phyloP scores from a whole-genome alignment of 495 filamentous ascomycete genomes.

The Clavariopsis aquatica region DNA sequence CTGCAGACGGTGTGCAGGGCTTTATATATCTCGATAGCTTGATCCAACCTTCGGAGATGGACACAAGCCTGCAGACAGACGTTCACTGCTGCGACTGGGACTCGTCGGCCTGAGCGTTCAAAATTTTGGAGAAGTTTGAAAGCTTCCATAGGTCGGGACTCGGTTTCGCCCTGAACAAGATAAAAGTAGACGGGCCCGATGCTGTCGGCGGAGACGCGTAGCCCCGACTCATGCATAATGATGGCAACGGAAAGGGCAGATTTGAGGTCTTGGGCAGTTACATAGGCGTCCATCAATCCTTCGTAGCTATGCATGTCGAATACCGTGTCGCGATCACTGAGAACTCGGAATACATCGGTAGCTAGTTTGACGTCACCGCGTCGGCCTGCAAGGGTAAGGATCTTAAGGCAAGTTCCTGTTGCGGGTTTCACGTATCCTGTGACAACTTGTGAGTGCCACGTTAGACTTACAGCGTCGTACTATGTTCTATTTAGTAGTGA shows the following conservation, averaged over 20 bases:
- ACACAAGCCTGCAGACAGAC: slow-evolving; percentile 60
- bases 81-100: slow-evolving; percentile 63
- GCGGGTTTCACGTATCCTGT: slow-evolving; percentile 64
- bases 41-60: slow-evolving; percentile 48
- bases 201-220: slow-evolving; percentile 54
- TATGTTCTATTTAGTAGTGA: slow-evolving; percentile 5
- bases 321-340: slow-evolving; percentile 50
- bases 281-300: slow-evolving; percentile 67
- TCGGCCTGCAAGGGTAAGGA: slow-evolving; percentile 68
- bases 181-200: slow-evolving; percentile 59
- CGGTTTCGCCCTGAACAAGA: slow-evolving; percentile 39
- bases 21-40: slow-evolving; percentile 71
- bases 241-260: slow-evolving; percentile 55
- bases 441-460: slow-evolving; percentile 63
- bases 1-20: slow-evolving; percentile 63
- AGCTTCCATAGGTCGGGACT: slow-evolving; percentile 46
- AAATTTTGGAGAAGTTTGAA: slow-evolving; percentile 59
- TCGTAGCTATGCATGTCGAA: slow-evolving; percentile 73
- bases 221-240: slow-evolving; percentile 65
- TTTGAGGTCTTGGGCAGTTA: slow-evolving; percentile 50
- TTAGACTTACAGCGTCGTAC: slow-evolving; percentile 50
- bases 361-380: slow-evolving; percentile 68
- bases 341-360: slow-evolving; percentile 60
- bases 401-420: slow-evolving; percentile 61
- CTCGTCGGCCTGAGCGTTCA: slow-evolving; percentile 44